Percentiles rank a stretch among this genome's conserved stretches.
Evolutionary conservation across 2,329 filamentous ascomycete genomes (phyloP).

Genomic region (Penicillium italicum): DNA sequence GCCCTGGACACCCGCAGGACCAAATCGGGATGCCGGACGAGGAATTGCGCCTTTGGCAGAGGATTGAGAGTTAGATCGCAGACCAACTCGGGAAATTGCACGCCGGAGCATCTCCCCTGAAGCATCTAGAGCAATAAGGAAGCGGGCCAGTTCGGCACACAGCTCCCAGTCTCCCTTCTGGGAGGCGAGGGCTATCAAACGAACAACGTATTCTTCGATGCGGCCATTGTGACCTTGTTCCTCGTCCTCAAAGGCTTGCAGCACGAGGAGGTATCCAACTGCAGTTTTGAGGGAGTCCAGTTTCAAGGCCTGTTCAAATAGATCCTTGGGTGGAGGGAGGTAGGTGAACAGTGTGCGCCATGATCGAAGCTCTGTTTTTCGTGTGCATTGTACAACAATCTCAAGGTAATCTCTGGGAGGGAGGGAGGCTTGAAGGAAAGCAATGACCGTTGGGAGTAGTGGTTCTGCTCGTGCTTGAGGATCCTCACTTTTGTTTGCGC

Average conservation of each 20-base stretch:
- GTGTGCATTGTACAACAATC: constrained; percentile 92
- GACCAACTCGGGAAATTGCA: constrained; percentile 42
- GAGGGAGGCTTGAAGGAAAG: constrained; percentile 66
- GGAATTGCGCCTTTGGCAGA: constrained; percentile 18
- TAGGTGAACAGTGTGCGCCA: constrained; percentile 94
- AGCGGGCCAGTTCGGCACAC: constrained; percentile 91
- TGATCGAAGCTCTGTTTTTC: constrained; percentile 91
- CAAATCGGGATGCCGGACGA: constrained; percentile 15
- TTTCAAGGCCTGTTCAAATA: constrained; percentile 89
- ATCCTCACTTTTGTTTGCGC: constrained; percentile 27
- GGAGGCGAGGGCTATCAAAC: constrained; percentile 76
- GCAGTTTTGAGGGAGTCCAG: constrained; percentile 88
- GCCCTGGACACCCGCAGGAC: constrained; percentile 30
- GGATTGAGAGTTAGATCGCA: constrained; percentile 18
- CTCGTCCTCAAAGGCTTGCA: constrained; percentile 70
- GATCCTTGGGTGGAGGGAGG: constrained; percentile 79
- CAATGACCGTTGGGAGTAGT: constrained; percentile 53
- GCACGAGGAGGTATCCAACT: constrained; percentile 89
- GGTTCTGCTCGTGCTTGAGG: constrained; percentile 28
- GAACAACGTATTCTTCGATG: constrained; percentile 59
- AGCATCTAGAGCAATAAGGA: constrained; percentile 86
- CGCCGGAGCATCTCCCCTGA: constrained; percentile 69
- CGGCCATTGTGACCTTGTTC: constrained; percentile 51
- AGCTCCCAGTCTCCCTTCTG: constrained; percentile 88
- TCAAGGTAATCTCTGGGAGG: constrained; percentile 73